Percentiles rank a stretch among this genome's conserved stretches.
Evolutionary conservation across 2,329 filamentous ascomycete species (phyloP).

Genomic region (Venturia pyrina): DNA sequence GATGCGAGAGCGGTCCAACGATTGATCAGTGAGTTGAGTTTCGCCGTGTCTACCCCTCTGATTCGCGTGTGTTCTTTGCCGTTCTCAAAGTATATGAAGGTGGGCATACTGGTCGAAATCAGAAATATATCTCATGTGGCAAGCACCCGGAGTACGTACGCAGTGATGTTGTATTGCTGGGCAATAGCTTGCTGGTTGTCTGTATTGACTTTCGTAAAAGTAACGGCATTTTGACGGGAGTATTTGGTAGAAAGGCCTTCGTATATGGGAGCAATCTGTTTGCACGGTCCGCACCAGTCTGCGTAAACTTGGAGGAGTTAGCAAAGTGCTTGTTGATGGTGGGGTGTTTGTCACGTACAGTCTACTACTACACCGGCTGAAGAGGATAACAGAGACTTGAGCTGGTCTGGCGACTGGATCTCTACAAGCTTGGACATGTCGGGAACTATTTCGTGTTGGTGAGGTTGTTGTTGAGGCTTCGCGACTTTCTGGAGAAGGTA

Average conservation of each 20-base stretch:
- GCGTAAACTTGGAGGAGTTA: constrained; percentile 58
- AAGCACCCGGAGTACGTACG: constrained; percentile 33
- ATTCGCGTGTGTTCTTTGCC: constrained; percentile 58
- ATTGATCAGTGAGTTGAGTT: constrained; percentile 25
- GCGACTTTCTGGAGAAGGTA: background rate
- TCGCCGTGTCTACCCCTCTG: constrained; percentile 54
- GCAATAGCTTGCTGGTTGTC: constrained; percentile 68
- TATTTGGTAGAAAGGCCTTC: constrained; percentile 64
- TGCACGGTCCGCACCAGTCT: constrained; percentile 77
- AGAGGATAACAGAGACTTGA: constrained; percentile 52
- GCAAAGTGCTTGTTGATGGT: constrained; percentile 10
- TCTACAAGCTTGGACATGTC: constrained; percentile 24
- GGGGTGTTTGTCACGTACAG: constrained; percentile 50
- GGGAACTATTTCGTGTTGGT: background rate
- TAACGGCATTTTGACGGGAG: constrained; percentile 61
- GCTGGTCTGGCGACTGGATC: constrained; percentile 32
- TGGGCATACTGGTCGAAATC: constrained; percentile 53
- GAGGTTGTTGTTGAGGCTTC: background rate
- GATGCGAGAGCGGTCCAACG: constrained; percentile 60
- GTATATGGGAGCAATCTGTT: constrained; percentile 72
- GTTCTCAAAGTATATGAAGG: constrained; percentile 74
- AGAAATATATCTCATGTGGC: background rate
- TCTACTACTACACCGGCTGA: constrained; percentile 78
- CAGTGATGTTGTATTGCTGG: constrained; percentile 60
- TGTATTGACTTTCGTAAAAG: constrained; percentile 80